Evolutionary conservation across 1,284 basidiomycete species (phyloP), one percentile per base, ranked within the genome.

Genomic region (Grifola frondosa): DNA sequence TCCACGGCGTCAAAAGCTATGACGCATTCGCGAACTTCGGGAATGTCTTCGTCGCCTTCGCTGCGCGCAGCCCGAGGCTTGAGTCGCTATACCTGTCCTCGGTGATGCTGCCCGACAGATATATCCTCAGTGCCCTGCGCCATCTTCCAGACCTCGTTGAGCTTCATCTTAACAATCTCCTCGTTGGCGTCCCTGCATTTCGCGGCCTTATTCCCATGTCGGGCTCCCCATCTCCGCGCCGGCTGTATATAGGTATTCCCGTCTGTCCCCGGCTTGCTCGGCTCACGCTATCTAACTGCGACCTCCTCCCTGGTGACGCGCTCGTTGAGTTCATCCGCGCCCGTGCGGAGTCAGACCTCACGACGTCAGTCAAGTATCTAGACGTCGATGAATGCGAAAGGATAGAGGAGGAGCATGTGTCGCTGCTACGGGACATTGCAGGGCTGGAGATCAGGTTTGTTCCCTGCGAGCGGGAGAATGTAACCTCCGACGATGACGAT

Each of bases 161-260:
- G 35, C 45, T 53, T 6, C 24, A 20, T 10, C 25, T 53, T 25
- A 19, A 26, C 4, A 11, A 29, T 2, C n/a, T 40, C 7, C 33
- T 44, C 30, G 29, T 50, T 5, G 51, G 51, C 21, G 21, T 39
- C 6, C 48, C 41, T 5, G 26, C 38, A n/a, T 22, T 53, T n/a
- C 48, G 51, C 15, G 51, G 37, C 10, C 29, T 53, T 8, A 36
- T 41, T 3, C 23, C 41, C 4, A 25, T 20, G 5, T 12, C 22
- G 13, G 8, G 33, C 6, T 24, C 28, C 23, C 16, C 26, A 4
- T 15, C 22, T 6, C 33, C 32, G 12, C 12, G 12, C 7, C 2
- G 19, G n/a, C 11, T 46, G n/a, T n/a, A n/a, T n/a, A n/a, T n/a
- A n/a, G n/a, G n/a, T n/a, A n/a, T n/a, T n/a, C n/a, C n/a, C n/a